These are phyloP conservation scores for Ehretia macrophylla DNA, from an alignment of 257 asterid species.

Conservation along the genomic window DNA sequence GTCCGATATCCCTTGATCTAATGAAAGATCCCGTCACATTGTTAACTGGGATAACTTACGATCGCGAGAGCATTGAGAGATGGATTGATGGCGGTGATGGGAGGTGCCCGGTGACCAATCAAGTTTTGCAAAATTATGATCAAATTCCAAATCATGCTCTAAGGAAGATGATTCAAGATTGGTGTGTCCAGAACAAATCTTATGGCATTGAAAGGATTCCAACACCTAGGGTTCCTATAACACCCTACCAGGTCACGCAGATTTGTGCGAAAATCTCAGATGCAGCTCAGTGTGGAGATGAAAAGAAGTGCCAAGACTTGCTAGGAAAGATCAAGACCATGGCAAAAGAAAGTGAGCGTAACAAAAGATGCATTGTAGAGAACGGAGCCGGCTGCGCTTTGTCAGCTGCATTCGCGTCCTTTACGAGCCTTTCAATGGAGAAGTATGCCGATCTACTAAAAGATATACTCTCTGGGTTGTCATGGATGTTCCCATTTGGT, in stretches of 20 bases:
- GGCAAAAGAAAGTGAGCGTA: slow-evolving; percentile 66
- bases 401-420: slow-evolving; percentile 42
- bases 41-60: slow-evolving; percentile 55
- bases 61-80: slow-evolving; percentile 46
- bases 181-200: slow-evolving; percentile 75
- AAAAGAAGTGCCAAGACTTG: slow-evolving; percentile 35
- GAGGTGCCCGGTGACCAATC: slow-evolving; percentile 53
- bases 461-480: slow-evolving; percentile 43
- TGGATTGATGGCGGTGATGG: slow-evolving; percentile 46
- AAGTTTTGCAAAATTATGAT: slow-evolving; percentile 31
- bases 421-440: slow-evolving; percentile 27
- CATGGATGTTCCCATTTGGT: slow-evolving; percentile 55
- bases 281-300: slow-evolving; percentile 31
- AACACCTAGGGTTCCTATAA: slow-evolving; percentile 69
- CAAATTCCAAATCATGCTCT: slow-evolving; percentile 66
- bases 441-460: slow-evolving; percentile 25
- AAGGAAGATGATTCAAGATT: slow-evolving; percentile 78
- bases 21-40: slow-evolving; percentile 67
- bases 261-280: slow-evolving; percentile 29
- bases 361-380: slow-evolving; percentile 46
- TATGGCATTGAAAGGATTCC: slow-evolving; percentile 78
- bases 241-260: slow-evolving; percentile 37
- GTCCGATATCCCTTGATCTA: slow-evolving; percentile 23
- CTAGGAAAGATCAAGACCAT: slow-evolving; percentile 33
- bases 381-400: slow-evolving; percentile 45